These are phyloP conservation scores for Phanerodontia chrysosporium DNA, from an alignment of 768 basidiomycete species.

Conservation along the genomic window DNA sequence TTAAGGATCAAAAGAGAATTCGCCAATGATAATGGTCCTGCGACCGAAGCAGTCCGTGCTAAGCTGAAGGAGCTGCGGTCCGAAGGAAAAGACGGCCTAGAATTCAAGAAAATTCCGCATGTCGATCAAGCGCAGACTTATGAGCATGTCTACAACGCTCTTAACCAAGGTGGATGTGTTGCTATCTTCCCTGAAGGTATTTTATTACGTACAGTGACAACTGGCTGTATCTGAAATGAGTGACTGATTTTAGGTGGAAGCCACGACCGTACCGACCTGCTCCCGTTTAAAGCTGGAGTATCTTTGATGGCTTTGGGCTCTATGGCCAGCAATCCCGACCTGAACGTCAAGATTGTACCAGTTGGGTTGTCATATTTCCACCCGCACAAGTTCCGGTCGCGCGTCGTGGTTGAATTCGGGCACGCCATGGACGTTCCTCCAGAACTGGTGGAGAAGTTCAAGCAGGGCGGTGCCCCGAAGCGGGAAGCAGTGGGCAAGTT, in stretches of 20 bases:
- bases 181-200: slow-evolving; percentile 98
- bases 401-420: slow-evolving; percentile 97
- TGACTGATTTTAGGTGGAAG: slow-evolving; percentile 74
- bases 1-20: slow-evolving; percentile 84
- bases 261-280: slow-evolving; percentile 93
- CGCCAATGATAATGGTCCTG: slow-evolving; percentile 72
- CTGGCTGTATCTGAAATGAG: slow-evolving; percentile 25
- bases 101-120: slow-evolving; percentile 81
- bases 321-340: slow-evolving; percentile 84
- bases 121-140: slow-evolving; percentile 96
- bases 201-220: background rate
- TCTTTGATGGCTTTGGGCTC: slow-evolving; percentile 98
- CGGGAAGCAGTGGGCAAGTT: slow-evolving; percentile 87
- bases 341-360: slow-evolving; percentile 85
- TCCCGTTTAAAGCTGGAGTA: slow-evolving; percentile 96
- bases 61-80: slow-evolving; percentile 54
- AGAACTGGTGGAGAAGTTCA: slow-evolving; percentile 87
- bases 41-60: slow-evolving; percentile 61
- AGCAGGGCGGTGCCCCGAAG: slow-evolving; percentile 82
- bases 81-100: slow-evolving; percentile 55
- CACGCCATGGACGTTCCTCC: slow-evolving; percentile 86
- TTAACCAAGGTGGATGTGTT: slow-evolving; percentile 84
- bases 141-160: slow-evolving; percentile 79
- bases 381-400: slow-evolving; percentile 79
- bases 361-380: slow-evolving; percentile 41